A percentile compares a stretch with the other conserved stretches of the same genome.
Conservation (phyloP, 202 grass and related monocot genomes). For the Digitaria exilis region DNA sequence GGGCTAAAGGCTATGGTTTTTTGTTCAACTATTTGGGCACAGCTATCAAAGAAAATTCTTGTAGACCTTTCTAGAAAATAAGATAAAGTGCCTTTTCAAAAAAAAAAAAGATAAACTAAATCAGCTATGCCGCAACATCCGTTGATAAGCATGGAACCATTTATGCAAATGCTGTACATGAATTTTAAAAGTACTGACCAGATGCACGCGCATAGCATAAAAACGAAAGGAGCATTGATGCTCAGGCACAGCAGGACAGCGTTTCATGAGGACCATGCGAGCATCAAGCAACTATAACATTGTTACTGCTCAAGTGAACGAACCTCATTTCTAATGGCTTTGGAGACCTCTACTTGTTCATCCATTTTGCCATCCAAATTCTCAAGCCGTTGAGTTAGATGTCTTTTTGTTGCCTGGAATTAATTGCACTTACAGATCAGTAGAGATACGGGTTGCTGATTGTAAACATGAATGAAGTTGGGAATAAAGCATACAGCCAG, state of each 20-base stretch:
- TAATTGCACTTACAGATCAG: conserved; percentile 12
- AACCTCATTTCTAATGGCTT: conserved; percentile 87
- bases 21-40: neutral
- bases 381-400: conserved; percentile 80
- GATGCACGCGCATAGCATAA: neutral
- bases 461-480: conserved; percentile 26
- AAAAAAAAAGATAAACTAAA: conserved; percentile 9
- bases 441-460: neutral
- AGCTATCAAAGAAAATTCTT: conserved; percentile 31
- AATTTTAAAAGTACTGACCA: neutral
- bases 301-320: conserved; percentile 16
- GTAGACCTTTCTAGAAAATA: conserved; percentile 3
- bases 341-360: conserved; percentile 82
- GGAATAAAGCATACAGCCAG: conserved; percentile 65
- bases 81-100: no score
- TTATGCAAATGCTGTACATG: neutral
- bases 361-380: conserved; percentile 95
- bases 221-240: neutral
- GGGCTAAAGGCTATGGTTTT: neutral
- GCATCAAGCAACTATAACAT: conserved; percentile 14
- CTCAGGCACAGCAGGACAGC: conserved; percentile 7
- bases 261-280: neutral
- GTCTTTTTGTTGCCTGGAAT: conserved; percentile 85
- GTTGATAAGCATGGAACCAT: neutral
- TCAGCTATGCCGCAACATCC: neutral